Conservation (phyloP, 2,329 filamentous ascomycete genomes). For the Fusarium lyarnte region DNA sequence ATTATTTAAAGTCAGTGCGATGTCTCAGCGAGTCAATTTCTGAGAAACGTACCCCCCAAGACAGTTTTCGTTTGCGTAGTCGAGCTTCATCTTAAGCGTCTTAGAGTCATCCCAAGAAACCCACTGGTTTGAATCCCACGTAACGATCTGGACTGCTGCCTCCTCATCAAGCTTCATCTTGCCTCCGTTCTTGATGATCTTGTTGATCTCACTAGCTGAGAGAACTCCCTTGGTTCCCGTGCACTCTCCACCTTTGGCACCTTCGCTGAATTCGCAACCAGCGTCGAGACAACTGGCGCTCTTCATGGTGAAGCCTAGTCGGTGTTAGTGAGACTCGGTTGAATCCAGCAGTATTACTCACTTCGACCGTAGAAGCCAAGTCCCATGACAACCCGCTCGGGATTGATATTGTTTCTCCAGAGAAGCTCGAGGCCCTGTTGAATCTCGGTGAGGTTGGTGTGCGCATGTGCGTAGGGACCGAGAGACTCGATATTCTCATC, state of each 20-base stretch:
- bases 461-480: fast-evolving
- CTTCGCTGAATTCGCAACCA: not conserved
- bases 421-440: not conserved
- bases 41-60: not conserved
- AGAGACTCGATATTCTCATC: not conserved
- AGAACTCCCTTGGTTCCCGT: not conserved
- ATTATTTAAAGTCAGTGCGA: too few relatives aligned
- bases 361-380: not conserved
- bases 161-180: not conserved
- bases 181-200: not conserved
- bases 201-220: not conserved
- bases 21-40: too few relatives aligned
- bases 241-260: fast-evolving
- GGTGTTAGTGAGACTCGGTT: not conserved
- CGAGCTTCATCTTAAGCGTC: not conserved
- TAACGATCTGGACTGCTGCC: fast-evolving
- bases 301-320: not conserved
- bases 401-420: not conserved
- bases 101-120: not conserved
- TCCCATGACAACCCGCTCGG: fast-evolving
- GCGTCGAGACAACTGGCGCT: fast-evolving
- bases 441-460: not conserved
- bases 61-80: not conserved
- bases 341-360: not conserved
- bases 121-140: not conserved